These are phyloP conservation scores for Phytophthora europaea DNA, from an alignment of 352 stramenopile species.

Conservation along the genomic window DNA sequence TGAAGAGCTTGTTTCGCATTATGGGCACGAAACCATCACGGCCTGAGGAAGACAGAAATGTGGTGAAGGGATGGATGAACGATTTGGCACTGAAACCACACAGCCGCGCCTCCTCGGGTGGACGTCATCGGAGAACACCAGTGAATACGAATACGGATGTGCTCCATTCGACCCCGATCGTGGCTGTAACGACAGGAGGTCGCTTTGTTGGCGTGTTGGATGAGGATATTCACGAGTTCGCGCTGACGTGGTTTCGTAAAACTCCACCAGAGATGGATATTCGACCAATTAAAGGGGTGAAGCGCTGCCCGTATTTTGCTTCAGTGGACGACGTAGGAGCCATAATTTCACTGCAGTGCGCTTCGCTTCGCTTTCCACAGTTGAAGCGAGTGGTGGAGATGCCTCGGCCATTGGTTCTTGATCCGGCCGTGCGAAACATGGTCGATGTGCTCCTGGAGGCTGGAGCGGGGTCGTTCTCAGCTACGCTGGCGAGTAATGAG, in stretches of 20 bases:
- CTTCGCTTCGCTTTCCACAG: slow-evolving; percentile 73
- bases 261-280: slow-evolving; percentile 59
- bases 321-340: slow-evolving; percentile 79
- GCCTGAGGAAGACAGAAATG: slow-evolving; percentile 69
- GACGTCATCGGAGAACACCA: slow-evolving; percentile 38
- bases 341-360: slow-evolving; percentile 65
- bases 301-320: slow-evolving; percentile 65
- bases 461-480: slow-evolving; percentile 76
- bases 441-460: slow-evolving; percentile 81
- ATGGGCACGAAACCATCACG: slow-evolving; percentile 63
- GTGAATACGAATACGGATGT: slow-evolving; percentile 36
- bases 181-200: slow-evolving; percentile 59
- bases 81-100: slow-evolving; percentile 64
- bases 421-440: slow-evolving; percentile 73
- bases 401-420: slow-evolving; percentile 51
- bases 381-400: slow-evolving; percentile 70
- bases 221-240: slow-evolving; percentile 73
- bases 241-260: slow-evolving; percentile 78
- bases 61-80: slow-evolving; percentile 70
- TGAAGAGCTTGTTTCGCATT: slow-evolving; percentile 84
- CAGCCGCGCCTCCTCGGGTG: slow-evolving; percentile 28
- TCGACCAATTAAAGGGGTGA: slow-evolving; percentile 71
- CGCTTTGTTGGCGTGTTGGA: slow-evolving; percentile 66
- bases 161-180: slow-evolving; percentile 62
- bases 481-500: slow-evolving; percentile 82